Base-by-base conservation (phyloP, 176 grass and related monocot genomes). In the Oryza rufipogon region DNA sequence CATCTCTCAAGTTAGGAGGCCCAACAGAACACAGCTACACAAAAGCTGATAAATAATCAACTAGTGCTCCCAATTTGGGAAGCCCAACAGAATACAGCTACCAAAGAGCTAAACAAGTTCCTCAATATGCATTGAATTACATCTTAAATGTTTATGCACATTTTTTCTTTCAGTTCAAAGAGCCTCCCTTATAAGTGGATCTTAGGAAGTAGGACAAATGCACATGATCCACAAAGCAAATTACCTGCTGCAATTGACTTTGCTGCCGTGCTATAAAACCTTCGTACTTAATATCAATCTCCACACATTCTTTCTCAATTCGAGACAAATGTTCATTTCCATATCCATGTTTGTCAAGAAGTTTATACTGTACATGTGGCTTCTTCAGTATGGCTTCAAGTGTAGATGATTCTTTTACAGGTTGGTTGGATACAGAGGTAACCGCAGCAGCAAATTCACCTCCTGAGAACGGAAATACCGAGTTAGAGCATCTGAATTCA, bases 251-350 rank as follows among this genome's bases (percentile, higher is more conserved):
- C 69, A 98, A 84, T 39, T 98, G 96, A 52, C 93, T 94, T 44
- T 83, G 87, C 73, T 98, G 93, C 9, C 96, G 86, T 77, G 82
- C 82, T 42, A 98, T 98, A 52, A 95, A 98, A 67, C 96, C 96
- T 73, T 87, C 87, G 9, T 94, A 98, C 63, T 96, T 98, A 71
- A 98, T 95, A 88, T 98, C 96, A 87, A 98, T 94, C 93, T 96
- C 96, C 36, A 95, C 91, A n/a, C 96, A 98, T 77, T 98, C 93
- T 88, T 98, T 98, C 89, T 98, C 93, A 75, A 77, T 90, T 83
- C 56, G 76, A 36, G 96, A 96, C 66, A 98, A 92, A 88, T 64
- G 73, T 69, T 87, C 79, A 49, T 92, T 94, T 73, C 96, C 96
- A 54, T 81, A 92, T 45, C 91, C 93, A 90, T 98, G 86, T 78